A percentile compares a stretch with the other conserved stretches of the same genome.
Evolutionary conservation across 164 flowering plant genomes (phyloP).

Genomic region (Nelumbo lutea): DNA sequence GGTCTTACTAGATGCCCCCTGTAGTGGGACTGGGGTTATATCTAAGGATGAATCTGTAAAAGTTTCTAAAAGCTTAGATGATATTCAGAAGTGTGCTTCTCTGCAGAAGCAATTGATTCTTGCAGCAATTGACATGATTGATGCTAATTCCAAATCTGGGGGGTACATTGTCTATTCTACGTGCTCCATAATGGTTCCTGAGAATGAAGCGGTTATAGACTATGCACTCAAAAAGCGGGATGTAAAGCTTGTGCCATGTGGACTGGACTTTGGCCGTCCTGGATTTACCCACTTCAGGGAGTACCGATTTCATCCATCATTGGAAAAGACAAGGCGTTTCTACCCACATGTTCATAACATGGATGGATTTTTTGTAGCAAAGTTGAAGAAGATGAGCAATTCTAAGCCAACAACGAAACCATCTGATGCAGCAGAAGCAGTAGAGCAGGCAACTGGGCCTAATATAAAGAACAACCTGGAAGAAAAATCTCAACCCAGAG

Average conservation of each 20-base stretch:
- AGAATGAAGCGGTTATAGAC: conserved; percentile 98
- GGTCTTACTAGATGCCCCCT: conserved; percentile 95
- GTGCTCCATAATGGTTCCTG: conserved; percentile 92
- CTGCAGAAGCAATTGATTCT: conserved; percentile 96
- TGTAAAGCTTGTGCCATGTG: conserved; percentile 91
- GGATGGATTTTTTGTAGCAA: conserved; percentile 99
- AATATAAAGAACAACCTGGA: conserved; percentile 16
- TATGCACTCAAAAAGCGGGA: conserved; percentile 87
- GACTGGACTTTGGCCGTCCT: conserved; percentile 86
- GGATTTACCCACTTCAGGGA: conserved; percentile 77
- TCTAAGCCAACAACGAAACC: conserved; percentile 27
- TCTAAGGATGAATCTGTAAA: conserved; percentile 97
- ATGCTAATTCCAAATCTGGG: conserved; percentile 94
- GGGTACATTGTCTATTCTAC: conserved; percentile 96
- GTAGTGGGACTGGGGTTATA: conserved; percentile 98
- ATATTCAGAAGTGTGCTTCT: conserved; percentile 69
- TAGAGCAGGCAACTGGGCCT: conserved; percentile 24
- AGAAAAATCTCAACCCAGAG: conserved; percentile 9
- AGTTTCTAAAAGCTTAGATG: conserved; percentile 71
- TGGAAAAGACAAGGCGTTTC: conserved; percentile 87
- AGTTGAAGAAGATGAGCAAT: conserved; percentile 92
- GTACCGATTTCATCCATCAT: conserved; percentile 81
- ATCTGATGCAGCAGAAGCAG: conserved; percentile 33
- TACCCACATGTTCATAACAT: conserved; percentile 96
- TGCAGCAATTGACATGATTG: conserved; percentile 97